Percentiles rank a stretch among this genome's conserved stretches.
phyloP scores from a whole-genome alignment of 148 eudicot genomes.

The Rhododendron griersonianum region DNA sequence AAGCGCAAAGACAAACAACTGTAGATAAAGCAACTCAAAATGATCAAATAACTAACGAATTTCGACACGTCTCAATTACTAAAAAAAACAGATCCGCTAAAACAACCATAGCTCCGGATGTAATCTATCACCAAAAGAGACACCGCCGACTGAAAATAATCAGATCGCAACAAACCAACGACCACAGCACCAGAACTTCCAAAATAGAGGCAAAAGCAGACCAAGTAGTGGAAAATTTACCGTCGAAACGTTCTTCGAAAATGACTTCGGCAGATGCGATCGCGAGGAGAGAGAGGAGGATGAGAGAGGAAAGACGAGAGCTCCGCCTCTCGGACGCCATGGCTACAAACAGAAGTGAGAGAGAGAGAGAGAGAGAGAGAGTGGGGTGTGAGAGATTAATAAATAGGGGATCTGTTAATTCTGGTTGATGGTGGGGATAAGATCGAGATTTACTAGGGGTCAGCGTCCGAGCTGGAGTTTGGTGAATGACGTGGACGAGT shows the following conservation, averaged over 20 bases:
- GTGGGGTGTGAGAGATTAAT: neutral
- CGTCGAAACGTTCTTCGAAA: slow-evolving; percentile 87
- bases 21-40: neutral
- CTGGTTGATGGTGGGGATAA: neutral
- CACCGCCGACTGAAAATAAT: neutral
- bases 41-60: neutral
- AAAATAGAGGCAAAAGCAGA: too few species aligned
- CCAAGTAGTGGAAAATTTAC: slow-evolving; percentile 17
- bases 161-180: neutral
- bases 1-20: neutral
- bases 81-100: neutral
- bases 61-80: neutral
- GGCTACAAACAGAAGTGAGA: slow-evolving; percentile 12
- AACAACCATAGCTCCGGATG: neutral
- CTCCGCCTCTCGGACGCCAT: slow-evolving; percentile 54
- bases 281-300: slow-evolving; percentile 49
- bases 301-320: slow-evolving; percentile 54
- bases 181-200: neutral
- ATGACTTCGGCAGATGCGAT: slow-evolving; percentile 57
- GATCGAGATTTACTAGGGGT: neutral
- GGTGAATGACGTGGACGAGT: slow-evolving; percentile 30
- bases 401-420: neutral
- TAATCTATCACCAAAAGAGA: neutral
- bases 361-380: neutral
- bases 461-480: neutral